Evolutionary conservation across 768 basidiomycete species (phyloP), one percentile per base, ranked within the genome.

Genomic region (Clavulina sp.): DNA sequence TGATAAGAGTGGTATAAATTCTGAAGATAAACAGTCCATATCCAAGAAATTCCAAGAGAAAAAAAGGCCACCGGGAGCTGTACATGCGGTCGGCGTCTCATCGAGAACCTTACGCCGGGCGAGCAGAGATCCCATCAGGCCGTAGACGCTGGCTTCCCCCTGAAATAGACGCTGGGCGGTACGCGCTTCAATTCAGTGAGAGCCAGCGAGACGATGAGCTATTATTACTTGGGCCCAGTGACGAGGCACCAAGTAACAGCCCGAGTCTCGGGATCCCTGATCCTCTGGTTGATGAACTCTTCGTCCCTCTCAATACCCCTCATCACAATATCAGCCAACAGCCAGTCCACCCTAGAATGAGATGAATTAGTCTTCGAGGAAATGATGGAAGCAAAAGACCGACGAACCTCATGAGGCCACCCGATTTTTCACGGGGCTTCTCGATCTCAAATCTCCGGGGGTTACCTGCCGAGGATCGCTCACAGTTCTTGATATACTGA

Each of bases 251-350:
- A 46, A 9, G 43, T 46, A 13, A 13, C 9, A 9, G 13, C 43
- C 13, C 43, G 43, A 1, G 24, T 28, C 13, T 9, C 43, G 16
- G 16, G 13, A 24, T 49, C 48, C 9, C 29, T 9, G 1, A 49
- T 33, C 28, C 48, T 23, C 24, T 29, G 13, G 26, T 16, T 7
- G 32, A 49, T 29, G 31, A 49, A 49, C 24, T 31, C 28, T 7
- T 49, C 31, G 28, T 49, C 48, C 24, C 32, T 49, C 48, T 49
- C 48, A 7, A 49, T 23, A 33, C 48, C 48, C 32, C 16, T 29
- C 28, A 49, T 34, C 16, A 49, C 18, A 33, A 18, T 13, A 18
- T 49, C 7, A 16, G 28, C 48, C 7, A 29, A 28, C 16, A 49
- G 48, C 48, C 48, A 49, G 24, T 49, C 48, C 13, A 49, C 31